Evolutionary conservation across 805 yeast species (phyloP).

Genomic region (Starmera pachycereana): DNA sequence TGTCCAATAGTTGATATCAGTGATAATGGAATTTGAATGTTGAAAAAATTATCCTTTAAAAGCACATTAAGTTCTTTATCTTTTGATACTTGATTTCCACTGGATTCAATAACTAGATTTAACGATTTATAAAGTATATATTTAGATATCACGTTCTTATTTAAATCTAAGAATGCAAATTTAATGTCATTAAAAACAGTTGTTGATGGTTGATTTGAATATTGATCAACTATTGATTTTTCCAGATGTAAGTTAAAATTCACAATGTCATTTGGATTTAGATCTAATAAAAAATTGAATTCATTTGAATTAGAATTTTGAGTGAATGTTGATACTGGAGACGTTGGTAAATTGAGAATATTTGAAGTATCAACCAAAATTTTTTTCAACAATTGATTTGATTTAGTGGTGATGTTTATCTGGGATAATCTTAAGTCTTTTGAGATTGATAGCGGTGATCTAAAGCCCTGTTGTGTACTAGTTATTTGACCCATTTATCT

Average conservation of each 20-base stretch:
- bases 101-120: neutral
- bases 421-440: neutral
- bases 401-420: neutral
- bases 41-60: neutral
- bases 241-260: constrained; percentile 1
- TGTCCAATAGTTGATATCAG: neutral
- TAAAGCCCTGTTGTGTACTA: neutral
- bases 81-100: neutral
- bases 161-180: neutral
- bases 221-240: neutral
- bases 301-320: constrained; percentile 5
- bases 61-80: neutral
- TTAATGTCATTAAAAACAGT: constrained; percentile 1
- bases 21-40: neutral
- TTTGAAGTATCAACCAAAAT: neutral
- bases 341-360: constrained; percentile 1
- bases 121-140: neutral
- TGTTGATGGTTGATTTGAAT: neutral
- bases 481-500: constrained; percentile 1
- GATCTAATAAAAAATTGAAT: constrained; percentile 4
- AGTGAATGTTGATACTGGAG: constrained; percentile 3
- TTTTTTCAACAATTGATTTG: neutral
- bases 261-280: neutral
- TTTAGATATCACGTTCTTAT: neutral
- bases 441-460: neutral